Evolutionary conservation across 345 rosid genomes (phyloP).

Genomic region (Garcia nutans): DNA sequence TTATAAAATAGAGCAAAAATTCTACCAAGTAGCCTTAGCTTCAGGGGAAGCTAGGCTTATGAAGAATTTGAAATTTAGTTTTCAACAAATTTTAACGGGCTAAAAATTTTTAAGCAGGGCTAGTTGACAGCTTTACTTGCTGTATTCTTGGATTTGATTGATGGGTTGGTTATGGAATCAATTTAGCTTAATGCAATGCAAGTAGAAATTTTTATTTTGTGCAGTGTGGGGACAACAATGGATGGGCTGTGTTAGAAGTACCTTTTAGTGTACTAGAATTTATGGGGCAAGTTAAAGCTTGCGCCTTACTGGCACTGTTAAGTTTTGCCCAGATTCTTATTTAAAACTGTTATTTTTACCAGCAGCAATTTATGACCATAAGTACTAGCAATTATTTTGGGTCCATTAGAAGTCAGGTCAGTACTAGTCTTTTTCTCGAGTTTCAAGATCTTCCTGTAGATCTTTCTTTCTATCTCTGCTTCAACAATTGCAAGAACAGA

Average conservation of each 20-base stretch:
- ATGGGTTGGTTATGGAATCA: constrained; percentile 51
- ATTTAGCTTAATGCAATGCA: constrained; percentile 35
- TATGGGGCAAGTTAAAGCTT: constrained; percentile 18
- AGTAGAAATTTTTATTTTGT: constrained; percentile 16
- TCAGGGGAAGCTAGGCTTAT: neutral
- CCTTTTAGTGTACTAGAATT: constrained; percentile 26
- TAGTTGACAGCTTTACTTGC: constrained; percentile 25
- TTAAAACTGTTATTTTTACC: constrained; percentile 7
- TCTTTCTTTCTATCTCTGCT: neutral
- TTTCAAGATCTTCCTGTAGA: neutral
- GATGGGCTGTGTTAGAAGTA: constrained; percentile 42
- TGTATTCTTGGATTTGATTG: constrained; percentile 45
- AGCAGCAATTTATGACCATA: neutral
- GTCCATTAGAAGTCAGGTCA: constrained; percentile 25
- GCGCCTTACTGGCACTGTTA: constrained; percentile 24
- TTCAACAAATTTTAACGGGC: neutral
- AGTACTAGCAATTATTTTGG: constrained; percentile 11
- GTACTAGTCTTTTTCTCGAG: constrained; percentile 15
- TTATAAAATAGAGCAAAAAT: neutral
- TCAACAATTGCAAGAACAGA: constrained; percentile 1
- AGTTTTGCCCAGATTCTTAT: constrained; percentile 27
- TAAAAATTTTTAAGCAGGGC: constrained; percentile 13
- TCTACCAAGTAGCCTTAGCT: neutral
- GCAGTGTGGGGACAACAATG: constrained; percentile 53
- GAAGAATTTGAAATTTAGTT: neutral